Conservation (phyloP, 768 basidiomycete genomes). For the Agaricus blazei region DNA sequence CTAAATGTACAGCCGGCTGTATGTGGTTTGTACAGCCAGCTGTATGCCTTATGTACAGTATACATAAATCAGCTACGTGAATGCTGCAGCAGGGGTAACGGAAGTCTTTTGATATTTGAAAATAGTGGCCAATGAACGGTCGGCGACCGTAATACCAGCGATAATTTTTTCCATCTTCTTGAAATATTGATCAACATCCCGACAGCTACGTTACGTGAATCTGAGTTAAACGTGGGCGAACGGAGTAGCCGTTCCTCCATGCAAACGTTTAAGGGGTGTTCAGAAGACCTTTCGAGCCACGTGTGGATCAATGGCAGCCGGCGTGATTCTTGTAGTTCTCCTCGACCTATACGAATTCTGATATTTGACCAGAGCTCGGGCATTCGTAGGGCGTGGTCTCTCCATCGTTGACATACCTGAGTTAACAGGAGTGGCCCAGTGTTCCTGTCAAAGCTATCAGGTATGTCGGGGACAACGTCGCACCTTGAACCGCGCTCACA, state of each 20-base stretch:
- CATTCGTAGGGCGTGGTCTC: constrained; percentile 6
- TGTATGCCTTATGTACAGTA: too few species aligned
- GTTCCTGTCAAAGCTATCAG: constrained; percentile 7
- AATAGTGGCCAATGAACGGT: constrained; percentile 7
- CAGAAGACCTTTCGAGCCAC: constrained; percentile 6
- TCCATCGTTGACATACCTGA: constrained; percentile 11
- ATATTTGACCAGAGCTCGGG: constrained; percentile 10
- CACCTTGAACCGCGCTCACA: constrained; percentile 3
- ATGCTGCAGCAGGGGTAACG: neutral
- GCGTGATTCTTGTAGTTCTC: constrained; percentile 8
- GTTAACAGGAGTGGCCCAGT: constrained; percentile 11
- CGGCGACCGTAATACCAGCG: constrained; percentile 1
- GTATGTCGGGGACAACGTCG: constrained; percentile 8
- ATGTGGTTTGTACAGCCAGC: too few species aligned
- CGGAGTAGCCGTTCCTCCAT: constrained; percentile 7
- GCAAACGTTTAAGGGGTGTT: constrained; percentile 7
- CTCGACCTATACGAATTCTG: constrained; percentile 8
- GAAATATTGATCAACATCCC: constrained; percentile 2
- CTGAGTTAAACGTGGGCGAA: constrained; percentile 4
- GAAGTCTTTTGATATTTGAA: neutral
- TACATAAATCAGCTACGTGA: neutral
- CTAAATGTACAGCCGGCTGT: too few species aligned
- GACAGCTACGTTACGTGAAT: constrained; percentile 7
- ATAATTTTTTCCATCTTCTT: constrained; percentile 6
- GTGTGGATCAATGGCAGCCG: constrained; percentile 6